These are phyloP conservation scores for Heimioporus retisporus DNA, from an alignment of 1,284 basidiomycete species.

Conservation along the genomic window DNA sequence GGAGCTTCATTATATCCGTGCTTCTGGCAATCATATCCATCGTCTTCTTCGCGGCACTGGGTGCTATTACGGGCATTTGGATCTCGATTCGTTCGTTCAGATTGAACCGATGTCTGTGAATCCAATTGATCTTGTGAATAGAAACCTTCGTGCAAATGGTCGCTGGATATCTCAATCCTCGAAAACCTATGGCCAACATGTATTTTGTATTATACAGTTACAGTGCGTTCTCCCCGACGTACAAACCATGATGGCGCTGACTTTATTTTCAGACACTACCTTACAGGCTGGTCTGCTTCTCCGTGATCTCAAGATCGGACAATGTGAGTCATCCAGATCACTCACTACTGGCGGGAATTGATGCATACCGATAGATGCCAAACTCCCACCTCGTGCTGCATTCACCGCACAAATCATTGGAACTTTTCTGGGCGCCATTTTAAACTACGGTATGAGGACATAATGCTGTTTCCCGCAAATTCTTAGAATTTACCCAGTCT, in stretches of 20 bases:
- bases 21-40: constrained; percentile 53
- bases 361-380: constrained; percentile 53
- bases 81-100: constrained; percentile 42
- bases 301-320: constrained; percentile 69
- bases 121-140: constrained; percentile 1
- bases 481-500: constrained; percentile 28
- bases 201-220: constrained; percentile 67
- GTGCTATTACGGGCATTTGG: constrained; percentile 63
- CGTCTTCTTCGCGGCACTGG: constrained; percentile 59
- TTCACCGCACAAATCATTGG: constrained; percentile 71
- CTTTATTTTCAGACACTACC: constrained; percentile 44
- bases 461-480: neutral
- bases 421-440: constrained; percentile 56
- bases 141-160: constrained; percentile 63
- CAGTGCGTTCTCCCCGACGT: constrained; percentile 38
- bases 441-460: constrained; percentile 60
- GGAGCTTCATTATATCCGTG: constrained; percentile 55
- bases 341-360: constrained; percentile 9
- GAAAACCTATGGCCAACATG: constrained; percentile 68
- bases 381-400: constrained; percentile 73
- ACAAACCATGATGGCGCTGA: neutral
- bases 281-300: constrained; percentile 57
- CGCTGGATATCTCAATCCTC: constrained; percentile 69
- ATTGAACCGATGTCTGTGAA: constrained; percentile 46
- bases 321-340: constrained; percentile 48